phyloP scores from a whole-genome alignment of 108 stramenopile species.

The Nitzschia sp. region DNA sequence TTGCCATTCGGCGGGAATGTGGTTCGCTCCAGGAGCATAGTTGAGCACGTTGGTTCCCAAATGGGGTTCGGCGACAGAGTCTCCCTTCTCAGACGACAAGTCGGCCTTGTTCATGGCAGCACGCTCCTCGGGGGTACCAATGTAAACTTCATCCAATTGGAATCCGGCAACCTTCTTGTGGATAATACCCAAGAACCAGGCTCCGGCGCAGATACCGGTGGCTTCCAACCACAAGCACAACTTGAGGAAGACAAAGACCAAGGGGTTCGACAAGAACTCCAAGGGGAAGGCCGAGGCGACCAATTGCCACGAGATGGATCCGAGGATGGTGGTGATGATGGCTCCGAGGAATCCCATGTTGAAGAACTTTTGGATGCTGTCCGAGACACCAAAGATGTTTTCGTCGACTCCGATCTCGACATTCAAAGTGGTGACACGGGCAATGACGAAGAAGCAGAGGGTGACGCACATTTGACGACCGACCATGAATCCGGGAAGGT shows the following conservation, averaged over 20 bases:
- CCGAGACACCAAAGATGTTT: conserved; percentile 63
- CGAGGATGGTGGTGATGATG: conserved; percentile 71
- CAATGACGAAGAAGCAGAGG: conserved; percentile 67
- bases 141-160: conserved; percentile 61
- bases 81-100: conserved; percentile 20
- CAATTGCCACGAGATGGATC: conserved; percentile 66
- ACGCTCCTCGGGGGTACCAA: conserved; percentile 66
- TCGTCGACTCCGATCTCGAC: conserved; percentile 36
- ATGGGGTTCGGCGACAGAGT: conserved; percentile 3
- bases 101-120: conserved; percentile 35
- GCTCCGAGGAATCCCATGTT: conserved; percentile 70
- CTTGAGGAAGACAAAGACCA: conserved; percentile 53
- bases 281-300: conserved; percentile 68
- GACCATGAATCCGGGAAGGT: conserved; percentile 69
- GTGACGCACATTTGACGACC: conserved; percentile 76
- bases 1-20: conserved; percentile 11
- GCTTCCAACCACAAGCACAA: conserved; percentile 53
- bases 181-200: conserved; percentile 63
- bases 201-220: conserved; percentile 59
- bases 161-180: conserved; percentile 49
- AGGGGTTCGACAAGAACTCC: conserved; percentile 57
- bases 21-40: conserved; percentile 14
- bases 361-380: conserved; percentile 57
- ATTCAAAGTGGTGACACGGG: conserved; percentile 60
- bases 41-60: conserved; percentile 31